phyloP scores from a whole-genome alignment of 2,329 filamentous ascomycete species.

The Polychaeton citri region DNA sequence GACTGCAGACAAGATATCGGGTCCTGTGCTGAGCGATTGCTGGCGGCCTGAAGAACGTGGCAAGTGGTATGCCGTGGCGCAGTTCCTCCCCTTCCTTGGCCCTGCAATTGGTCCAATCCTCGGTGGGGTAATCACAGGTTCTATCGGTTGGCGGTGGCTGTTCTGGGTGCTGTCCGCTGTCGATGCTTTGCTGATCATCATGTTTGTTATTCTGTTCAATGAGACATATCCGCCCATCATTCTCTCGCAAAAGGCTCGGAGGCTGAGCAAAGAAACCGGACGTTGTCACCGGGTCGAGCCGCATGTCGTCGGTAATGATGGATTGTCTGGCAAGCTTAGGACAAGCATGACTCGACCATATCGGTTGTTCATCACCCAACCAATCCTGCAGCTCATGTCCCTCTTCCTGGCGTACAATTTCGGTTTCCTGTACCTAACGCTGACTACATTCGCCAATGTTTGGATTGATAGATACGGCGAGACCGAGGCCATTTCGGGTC shows the following conservation, averaged over 20 bases:
- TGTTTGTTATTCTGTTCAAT: constrained; percentile 23
- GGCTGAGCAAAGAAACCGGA: constrained; percentile 27
- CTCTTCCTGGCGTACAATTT: constrained; percentile 40
- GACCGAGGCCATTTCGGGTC: constrained; percentile 39
- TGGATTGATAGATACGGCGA: no score
- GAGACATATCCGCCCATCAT: constrained; percentile 31
- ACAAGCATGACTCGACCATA: constrained; percentile 35
- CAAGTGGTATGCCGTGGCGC: constrained; percentile 24
- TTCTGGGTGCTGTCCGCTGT: constrained; percentile 29
- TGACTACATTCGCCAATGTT: no score
- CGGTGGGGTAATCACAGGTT: constrained; percentile 24
- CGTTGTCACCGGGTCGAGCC: constrained; percentile 16
- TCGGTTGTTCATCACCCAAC: constrained; percentile 39
- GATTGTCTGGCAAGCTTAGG: constrained; percentile 23
- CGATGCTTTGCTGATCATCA: constrained; percentile 18
- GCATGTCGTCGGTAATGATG: no score
- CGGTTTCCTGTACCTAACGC: constrained; percentile 43
- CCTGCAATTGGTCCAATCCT: constrained; percentile 8
- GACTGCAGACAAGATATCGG: no score
- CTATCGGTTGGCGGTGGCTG: constrained; percentile 29
- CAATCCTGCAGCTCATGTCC: constrained; percentile 40
- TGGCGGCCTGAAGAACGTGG: constrained; percentile 35
- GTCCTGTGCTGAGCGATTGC: constrained; percentile 28
- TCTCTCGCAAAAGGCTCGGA: constrained; percentile 23
- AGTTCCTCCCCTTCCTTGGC: constrained; percentile 26